Evolutionary conservation across 164 flowering plant genomes (phyloP), one percentile per base, ranked within the genome.

Genomic region (Nymphaea colorata): DNA sequence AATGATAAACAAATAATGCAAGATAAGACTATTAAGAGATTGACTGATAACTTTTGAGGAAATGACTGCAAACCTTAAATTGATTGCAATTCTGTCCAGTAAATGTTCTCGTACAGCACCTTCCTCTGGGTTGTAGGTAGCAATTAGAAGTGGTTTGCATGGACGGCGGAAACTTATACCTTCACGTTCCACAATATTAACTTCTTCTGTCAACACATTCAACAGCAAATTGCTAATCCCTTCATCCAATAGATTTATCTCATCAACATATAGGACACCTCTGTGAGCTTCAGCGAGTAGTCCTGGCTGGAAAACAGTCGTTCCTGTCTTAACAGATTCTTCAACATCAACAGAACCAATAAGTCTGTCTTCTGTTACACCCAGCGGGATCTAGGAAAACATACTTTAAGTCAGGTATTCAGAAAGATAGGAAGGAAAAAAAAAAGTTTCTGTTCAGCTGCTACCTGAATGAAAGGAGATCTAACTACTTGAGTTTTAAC

Each of bases 211-310:
- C 81, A 94, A 76, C 42, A 94, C 97, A 79, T 88, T 94, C 55
- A 94, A 92, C 69, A 91, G 97, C 85, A 94, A 83, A 83, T 94
- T 91, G 77, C 96, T 86, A 59, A 94, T 94, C 55, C 98, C 88
- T 76, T 91, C 97, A 77, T 94, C 98, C 82, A 94, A 80, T 43
- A 94, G 92, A 79, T 94, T 94, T 67, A 94, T 87, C 78, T 94
- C 98, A 77, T 94, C 98, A 66, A 91, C 88, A 80, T 94, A 94
- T 71, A 94, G 67, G 67, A 94, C 95, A 44, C 98, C 98, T 78
- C 97, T 84, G 73, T 91, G 98, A 76, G 98, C 98, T 87, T 94
- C 98, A 73, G 97, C 98, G 67, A 94, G 89, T 78, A 94, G 98
- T 64, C 98, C 97, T 16, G 97, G 98, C 79, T 94, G 98, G 81